Conservation (phyloP, 805 yeast genomes). For the Dipodascopsis uninucleata region DNA sequence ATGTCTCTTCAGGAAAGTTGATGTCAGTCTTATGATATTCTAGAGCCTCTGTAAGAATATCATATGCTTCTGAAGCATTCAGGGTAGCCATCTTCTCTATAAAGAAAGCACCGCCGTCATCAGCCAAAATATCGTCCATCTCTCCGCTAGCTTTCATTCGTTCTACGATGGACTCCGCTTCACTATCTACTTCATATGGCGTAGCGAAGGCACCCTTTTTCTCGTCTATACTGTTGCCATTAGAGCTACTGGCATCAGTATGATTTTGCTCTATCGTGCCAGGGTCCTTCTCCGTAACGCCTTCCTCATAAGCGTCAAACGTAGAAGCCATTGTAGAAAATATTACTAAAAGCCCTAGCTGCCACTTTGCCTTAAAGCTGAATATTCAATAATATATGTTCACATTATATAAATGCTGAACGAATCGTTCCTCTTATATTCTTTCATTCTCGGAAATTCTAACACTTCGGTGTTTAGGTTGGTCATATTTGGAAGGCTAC, state of each 20-base stretch:
- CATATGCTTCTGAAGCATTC: constrained; percentile 38
- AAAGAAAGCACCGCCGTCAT: constrained; percentile 38
- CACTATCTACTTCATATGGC: constrained; percentile 1
- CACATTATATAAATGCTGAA: too few species aligned
- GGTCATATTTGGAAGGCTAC: too few species aligned
- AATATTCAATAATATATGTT: too few species aligned
- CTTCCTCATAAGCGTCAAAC: too few species aligned
- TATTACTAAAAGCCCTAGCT: too few species aligned
- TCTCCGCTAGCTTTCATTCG: constrained; percentile 25
- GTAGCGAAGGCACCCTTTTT: constrained; percentile 4
- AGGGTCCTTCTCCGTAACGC: too few species aligned
- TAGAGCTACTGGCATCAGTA: constrained; percentile 1
- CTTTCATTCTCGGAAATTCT: too few species aligned
- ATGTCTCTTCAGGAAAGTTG: constrained; percentile 43
- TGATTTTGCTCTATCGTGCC: too few species aligned
- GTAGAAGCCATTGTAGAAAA: too few species aligned
- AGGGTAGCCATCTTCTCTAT: constrained; percentile 41
- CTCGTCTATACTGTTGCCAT: constrained; percentile 7
- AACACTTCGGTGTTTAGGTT: too few species aligned
- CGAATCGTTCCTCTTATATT: too few species aligned
- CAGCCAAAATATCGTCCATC: constrained; percentile 22
- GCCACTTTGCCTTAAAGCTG: too few species aligned
- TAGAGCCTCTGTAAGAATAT: constrained; percentile 39
- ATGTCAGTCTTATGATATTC: constrained; percentile 44
- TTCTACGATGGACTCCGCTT: constrained; percentile 12